phyloP scores from a whole-genome alignment of 345 rosid genomes.

The Sisymbrium irio region DNA sequence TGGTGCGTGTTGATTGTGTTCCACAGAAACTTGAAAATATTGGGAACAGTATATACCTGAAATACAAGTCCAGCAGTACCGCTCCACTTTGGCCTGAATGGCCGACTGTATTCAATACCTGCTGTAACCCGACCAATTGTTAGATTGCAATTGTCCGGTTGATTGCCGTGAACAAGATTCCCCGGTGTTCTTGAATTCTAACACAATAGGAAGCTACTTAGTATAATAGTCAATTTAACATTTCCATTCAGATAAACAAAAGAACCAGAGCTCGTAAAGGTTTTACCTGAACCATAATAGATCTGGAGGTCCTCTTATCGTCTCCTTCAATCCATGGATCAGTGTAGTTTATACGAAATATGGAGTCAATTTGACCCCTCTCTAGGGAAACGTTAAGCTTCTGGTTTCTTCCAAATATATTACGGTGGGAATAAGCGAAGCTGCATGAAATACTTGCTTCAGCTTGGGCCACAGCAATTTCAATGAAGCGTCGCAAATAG shows the following conservation, averaged over 20 bases:
- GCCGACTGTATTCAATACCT: slow-evolving; percentile 82
- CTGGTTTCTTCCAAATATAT: slow-evolving; percentile 90
- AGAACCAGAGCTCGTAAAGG: neutral
- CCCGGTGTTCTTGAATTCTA: slow-evolving; percentile 97
- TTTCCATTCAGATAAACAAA: slow-evolving; percentile 7
- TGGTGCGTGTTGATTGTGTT: neutral
- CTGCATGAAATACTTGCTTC: slow-evolving; percentile 46
- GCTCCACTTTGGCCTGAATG: slow-evolving; percentile 95
- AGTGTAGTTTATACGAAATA: slow-evolving; percentile 84
- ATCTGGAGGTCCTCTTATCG: slow-evolving; percentile 88
- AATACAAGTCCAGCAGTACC: slow-evolving; percentile 81
- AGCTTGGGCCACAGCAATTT: neutral
- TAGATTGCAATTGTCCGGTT: slow-evolving; percentile 59
- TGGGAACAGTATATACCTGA: slow-evolving; percentile 54
- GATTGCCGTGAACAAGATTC: slow-evolving; percentile 88
- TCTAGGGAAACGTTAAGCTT: slow-evolving; percentile 86
- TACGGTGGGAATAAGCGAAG: slow-evolving; percentile 95
- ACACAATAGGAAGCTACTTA: slow-evolving; percentile 27
- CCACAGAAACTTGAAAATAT: neutral
- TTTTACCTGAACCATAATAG: slow-evolving; percentile 85
- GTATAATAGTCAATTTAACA: slow-evolving; percentile 15
- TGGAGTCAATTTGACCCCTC: slow-evolving; percentile 93
- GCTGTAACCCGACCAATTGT: slow-evolving; percentile 83
- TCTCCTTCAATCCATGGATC: slow-evolving; percentile 99
- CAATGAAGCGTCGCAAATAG: neutral